phyloP scores from a whole-genome alignment of 495 filamentous ascomycete genomes.

The Glonium stellatum region DNA sequence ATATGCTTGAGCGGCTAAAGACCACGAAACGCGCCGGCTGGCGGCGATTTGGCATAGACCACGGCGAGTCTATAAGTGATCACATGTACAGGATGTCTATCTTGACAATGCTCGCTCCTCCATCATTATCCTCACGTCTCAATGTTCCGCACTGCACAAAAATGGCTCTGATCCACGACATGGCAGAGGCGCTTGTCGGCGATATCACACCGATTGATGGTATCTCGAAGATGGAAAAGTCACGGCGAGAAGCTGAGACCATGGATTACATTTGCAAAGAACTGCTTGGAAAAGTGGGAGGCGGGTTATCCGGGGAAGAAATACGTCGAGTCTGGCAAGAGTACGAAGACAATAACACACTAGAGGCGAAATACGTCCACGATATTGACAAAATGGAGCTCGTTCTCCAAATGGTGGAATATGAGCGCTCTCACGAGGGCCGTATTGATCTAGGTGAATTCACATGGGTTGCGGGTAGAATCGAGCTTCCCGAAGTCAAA shows the following conservation, averaged over 20 bases:
- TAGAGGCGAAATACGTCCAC: slow-evolving; percentile 83
- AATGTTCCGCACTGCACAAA: slow-evolving; percentile 79
- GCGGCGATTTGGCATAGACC: slow-evolving; percentile 73
- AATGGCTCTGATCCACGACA: slow-evolving; percentile 94
- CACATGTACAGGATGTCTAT: slow-evolving; percentile 99
- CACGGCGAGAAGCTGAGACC: slow-evolving; percentile 70
- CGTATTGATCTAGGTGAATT: slow-evolving; percentile 78
- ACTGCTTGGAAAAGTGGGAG: slow-evolving; percentile 67
- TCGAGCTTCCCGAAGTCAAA: slow-evolving; percentile 69
- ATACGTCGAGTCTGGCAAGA: slow-evolving; percentile 81
- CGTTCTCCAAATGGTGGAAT: slow-evolving; percentile 90
- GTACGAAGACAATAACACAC: slow-evolving; percentile 79
- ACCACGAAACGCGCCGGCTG: slow-evolving; percentile 93
- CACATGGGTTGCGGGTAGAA: slow-evolving; percentile 59
- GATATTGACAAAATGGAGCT: slow-evolving; percentile 97
- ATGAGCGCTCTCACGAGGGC: slow-evolving; percentile 65
- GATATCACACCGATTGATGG: slow-evolving; percentile 91
- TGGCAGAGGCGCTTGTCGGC: slow-evolving; percentile 90
- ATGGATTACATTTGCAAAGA: slow-evolving; percentile 79
- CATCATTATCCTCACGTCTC: slow-evolving; percentile 58
- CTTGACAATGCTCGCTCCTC: slow-evolving; percentile 87
- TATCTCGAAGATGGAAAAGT: slow-evolving; percentile 69
- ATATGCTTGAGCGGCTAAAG: slow-evolving; percentile 87
- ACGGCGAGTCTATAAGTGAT: slow-evolving; percentile 81
- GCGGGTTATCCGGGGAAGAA: slow-evolving; percentile 56